Base-by-base conservation (phyloP, 352 stramenopile genomes). In the Phytophthora europaea region DNA sequence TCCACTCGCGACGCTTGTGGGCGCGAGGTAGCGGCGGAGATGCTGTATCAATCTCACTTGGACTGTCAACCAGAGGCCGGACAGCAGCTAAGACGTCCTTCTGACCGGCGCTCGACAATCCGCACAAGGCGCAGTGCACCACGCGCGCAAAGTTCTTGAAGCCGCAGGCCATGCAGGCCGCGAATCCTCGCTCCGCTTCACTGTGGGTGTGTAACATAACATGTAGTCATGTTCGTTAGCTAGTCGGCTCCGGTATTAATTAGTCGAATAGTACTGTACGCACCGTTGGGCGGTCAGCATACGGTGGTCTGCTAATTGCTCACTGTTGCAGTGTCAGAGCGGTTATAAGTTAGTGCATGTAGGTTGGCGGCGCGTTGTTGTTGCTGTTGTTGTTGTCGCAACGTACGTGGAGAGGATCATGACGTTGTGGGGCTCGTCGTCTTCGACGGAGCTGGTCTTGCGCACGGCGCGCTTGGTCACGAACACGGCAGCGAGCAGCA, bases 81-180 rank as follows among this genome's bases (percentile, higher is more conserved):
- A 57, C 23, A 38, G 60, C 26, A 4, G 55, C 47, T 18, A 66
- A 47, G 5, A 22, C 43, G 9, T 23, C 2, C 16, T 61, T 33
- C 2, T 31, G 43, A 7, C 50, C 34, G 2, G 48, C 52, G 38
- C 62, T 73, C 2, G 64, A 65, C 9, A 69, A 20, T 45, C 79
- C 80, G 52, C 83, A 90, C n/a, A 89, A 47, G 15, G 72, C 79
- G 59, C 81, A 84, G 40, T 71, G 73, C 60, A 67, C 22, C 2
- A 79, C 67, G 12, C 72, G 69, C 40, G 74, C 76, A 22, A 89
- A 88, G 66, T 90, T 89, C 57, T 83, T 76, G 58, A 90, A 90
- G 33, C 76, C 83, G 18, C 83, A 89, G 36, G 78, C 56, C n/a
- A 65, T 38, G 28, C 83, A 90, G 6, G 59, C 55, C 2, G 74